phyloP scores from a whole-genome alignment of 2,329 filamentous ascomycete species.

The Plenodomus lindquistii region DNA sequence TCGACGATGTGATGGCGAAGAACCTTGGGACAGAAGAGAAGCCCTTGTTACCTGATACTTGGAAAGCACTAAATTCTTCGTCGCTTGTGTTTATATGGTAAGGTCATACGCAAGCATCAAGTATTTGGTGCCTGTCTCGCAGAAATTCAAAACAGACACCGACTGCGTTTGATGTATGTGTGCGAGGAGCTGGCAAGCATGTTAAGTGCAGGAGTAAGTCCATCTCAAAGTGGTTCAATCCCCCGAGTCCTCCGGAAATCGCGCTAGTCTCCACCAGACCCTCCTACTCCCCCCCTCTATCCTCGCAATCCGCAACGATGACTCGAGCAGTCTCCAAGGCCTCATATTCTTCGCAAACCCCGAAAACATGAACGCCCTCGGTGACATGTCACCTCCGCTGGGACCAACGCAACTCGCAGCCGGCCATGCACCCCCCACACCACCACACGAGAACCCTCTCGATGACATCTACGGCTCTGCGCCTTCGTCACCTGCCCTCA shows the following conservation, averaged over 20 bases:
- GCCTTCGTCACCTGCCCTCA: constrained; percentile 43
- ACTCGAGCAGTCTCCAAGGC: constrained; percentile 4
- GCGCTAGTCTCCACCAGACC: constrained; percentile 17
- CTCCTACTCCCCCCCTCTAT: constrained; percentile 13
- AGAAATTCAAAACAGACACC: too few relatives aligned
- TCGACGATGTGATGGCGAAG: too few relatives aligned
- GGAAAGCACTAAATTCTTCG: too few relatives aligned
- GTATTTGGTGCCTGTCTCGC: too few relatives aligned
- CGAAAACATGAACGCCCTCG: constrained; percentile 19
- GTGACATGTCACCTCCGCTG: constrained; percentile 30
- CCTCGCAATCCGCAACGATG: constrained; percentile 9
- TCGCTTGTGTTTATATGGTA: too few relatives aligned
- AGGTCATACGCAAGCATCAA: too few relatives aligned
- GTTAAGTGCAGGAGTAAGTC: too few relatives aligned
- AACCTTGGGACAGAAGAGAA: too few relatives aligned
- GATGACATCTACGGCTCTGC: constrained; percentile 55
- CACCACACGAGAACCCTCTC: constrained; percentile 40
- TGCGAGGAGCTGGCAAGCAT: too few relatives aligned
- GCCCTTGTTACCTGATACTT: too few relatives aligned
- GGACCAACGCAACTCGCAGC: constrained; percentile 33
- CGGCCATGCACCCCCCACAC: constrained; percentile 36
- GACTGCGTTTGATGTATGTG: too few relatives aligned
- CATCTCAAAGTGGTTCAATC: constrained; percentile 18
- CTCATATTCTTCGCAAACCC: background rate
- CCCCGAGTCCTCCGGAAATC: constrained; percentile 18